Evolutionary conservation across 2,329 filamentous ascomycete species (phyloP), one percentile per base, ranked within the genome.

Genomic region (Niveomyces coronatus): DNA sequence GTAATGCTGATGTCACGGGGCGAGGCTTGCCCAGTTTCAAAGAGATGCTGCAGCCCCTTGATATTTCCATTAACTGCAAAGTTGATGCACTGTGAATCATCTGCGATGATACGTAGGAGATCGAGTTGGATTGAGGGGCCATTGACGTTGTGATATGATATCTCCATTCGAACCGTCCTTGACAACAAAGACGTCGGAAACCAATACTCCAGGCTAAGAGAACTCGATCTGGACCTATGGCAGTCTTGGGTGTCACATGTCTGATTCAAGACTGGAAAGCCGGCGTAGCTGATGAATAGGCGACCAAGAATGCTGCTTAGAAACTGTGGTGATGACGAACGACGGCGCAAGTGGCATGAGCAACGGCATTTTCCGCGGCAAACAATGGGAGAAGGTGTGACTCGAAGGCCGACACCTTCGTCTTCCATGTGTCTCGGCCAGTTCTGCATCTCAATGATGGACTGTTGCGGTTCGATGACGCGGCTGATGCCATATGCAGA

Each of bases 181-280:
- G 55, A 55, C 45, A 47, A 55, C 31, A 52, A 50, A 11, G 48
- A 44, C 14, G 49, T 37, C 2, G 55, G 54, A 39, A 58, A 55
- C 54, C 55, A 57, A 31, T 56, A 56, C 39, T 58, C 54, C 9
- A 53, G 19, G 34, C 39, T 53, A 13, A 56, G 35, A 5, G 49
- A 42, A 20, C 44, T 44, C 8, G 42, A 41, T 16, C 45, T 49
- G 20, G 44, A 43, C 23, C 47, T 48, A 30, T 41, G 40, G 30
- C 54, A 56, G 5, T 31, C 35, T 11, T 41, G 18, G 16, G 27
- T 30, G 37, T 51, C 45, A 32, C 53, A 56, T 30, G 47, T 50
- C 53, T n/a, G n/a, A n/a, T n/a, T n/a, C n/a, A n/a, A n/a, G n/a
- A n/a, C n/a, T n/a, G n/a, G n/a, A n/a, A n/a, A n/a, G n/a, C n/a